Base-by-base conservation (phyloP, 176 grass and related monocot species). In the Pharus latifolius region DNA sequence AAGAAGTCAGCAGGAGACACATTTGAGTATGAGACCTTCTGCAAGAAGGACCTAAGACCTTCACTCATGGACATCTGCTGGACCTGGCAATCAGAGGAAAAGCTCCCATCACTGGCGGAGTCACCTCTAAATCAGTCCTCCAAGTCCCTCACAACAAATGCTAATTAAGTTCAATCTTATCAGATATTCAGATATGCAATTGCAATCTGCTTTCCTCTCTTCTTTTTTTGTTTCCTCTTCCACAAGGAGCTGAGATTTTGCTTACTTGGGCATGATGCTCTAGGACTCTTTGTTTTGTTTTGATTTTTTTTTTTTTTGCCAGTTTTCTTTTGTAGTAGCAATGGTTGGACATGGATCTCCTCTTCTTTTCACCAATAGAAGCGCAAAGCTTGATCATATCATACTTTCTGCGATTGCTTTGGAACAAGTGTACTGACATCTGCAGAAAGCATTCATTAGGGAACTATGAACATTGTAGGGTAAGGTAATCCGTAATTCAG, bases 1-100 rank as follows among this genome's bases (percentile, higher is more conserved):
- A 96, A 92, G 34, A 96, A 96, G 85, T 89, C 88, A 0, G 80
- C 88, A 24, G 92, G 92, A 10, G 92, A 96, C 64, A 96, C 92
- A 6, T 41, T 92, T 69, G 92, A 96, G 73, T 96, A 92, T 6
- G 82, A 92, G n/a, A 87, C 5, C 22, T 96, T 92, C 76, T 96
- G 92, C 77, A 80, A 82, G 40, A 88, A 89, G 56, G 88, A 49
- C 67, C 79, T 96, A 24, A 84, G 76, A 79, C 88, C 80, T 69
- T 92, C 73, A 29, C 92, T 96, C 35, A 87, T 54, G 70, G 92
- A 96, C 49, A 89, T 96, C 47, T 80, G 83, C 42, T 96, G 92
- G 92, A 81, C 57, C 14, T 43, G 83, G 33, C 88, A 82, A 77
- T 9, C 82, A 9, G 80, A 74, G 20, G 81, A 80, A 45, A 83